Conservation (phyloP, 768 basidiomycete genomes). For the Boletus tomentosulus region DNA sequence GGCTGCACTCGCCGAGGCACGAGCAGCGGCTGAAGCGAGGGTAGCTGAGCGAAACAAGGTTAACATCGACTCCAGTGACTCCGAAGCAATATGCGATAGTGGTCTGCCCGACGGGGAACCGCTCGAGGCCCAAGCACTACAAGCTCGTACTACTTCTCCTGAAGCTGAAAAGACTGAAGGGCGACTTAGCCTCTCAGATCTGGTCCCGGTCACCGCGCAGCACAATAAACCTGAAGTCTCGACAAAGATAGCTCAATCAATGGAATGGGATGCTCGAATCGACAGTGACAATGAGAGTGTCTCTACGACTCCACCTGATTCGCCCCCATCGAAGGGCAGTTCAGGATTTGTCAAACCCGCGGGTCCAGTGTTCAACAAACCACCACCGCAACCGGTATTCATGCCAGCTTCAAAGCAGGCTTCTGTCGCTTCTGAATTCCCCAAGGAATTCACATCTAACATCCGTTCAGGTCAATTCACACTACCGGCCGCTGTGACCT, state of each 20-base stretch:
- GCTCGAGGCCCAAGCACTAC: neutral
- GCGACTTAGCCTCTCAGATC: constrained; percentile 58
- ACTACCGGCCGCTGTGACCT: constrained; percentile 41
- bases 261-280: constrained; percentile 3
- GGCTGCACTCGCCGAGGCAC: constrained; percentile 62
- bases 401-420: constrained; percentile 19
- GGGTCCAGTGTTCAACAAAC: constrained; percentile 60
- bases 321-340: constrained; percentile 39
- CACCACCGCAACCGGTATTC: constrained; percentile 28
- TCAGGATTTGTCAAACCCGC: constrained; percentile 31
- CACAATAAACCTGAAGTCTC: constrained; percentile 12
- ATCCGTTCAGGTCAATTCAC: constrained; percentile 38
- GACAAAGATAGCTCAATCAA: constrained; percentile 15
- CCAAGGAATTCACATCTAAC: constrained; percentile 34
- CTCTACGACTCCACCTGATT: constrained; percentile 56
- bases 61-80: constrained; percentile 28
- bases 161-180: constrained; percentile 19
- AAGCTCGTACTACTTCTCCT: neutral
- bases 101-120: constrained; percentile 6
- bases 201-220: constrained; percentile 41
- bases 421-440: constrained; percentile 1
- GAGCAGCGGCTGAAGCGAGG: constrained; percentile 60
- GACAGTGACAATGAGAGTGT: constrained; percentile 33
- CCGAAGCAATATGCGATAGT: constrained; percentile 26
- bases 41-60: constrained; percentile 61